Conservation (phyloP, 805 yeast genomes). For the Zygotorulaspora chibaensis region DNA sequence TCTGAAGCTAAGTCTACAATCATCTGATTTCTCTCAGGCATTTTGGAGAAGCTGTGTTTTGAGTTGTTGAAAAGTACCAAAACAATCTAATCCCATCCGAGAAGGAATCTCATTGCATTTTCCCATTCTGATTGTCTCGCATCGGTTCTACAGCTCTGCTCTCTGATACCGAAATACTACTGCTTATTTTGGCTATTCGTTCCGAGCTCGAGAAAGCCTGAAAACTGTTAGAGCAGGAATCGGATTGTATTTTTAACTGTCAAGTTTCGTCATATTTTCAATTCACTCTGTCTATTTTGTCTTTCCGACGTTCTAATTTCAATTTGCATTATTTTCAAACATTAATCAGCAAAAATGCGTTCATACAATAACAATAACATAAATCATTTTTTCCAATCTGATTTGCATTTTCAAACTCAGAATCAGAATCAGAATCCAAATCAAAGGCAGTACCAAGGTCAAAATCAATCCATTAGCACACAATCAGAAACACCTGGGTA, state of each 20-base stretch:
- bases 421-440: not conserved
- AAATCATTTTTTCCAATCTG: slow-evolving; percentile 12
- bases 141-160: no score
- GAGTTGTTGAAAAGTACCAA: no score
- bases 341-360: slow-evolving; percentile 7
- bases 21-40: no score
- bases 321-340: not conserved
- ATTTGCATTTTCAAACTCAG: slow-evolving; percentile 6
- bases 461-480: not conserved
- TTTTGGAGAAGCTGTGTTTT: no score
- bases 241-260: not conserved
- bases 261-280: not conserved
- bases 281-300: not conserved
- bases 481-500: not conserved
- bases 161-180: no score
- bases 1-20: no score
- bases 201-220: no score
- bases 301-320: not conserved
- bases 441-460: not conserved
- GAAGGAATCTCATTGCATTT: no score
- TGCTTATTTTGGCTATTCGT: not conserved
- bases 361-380: slow-evolving; percentile 10
- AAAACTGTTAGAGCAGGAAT: no score
- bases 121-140: no score
- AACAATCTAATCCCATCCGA: no score